These are phyloP conservation scores for Diospyros kaki DNA, from an alignment of 148 eudicot genomes.

Conservation along the genomic window DNA sequence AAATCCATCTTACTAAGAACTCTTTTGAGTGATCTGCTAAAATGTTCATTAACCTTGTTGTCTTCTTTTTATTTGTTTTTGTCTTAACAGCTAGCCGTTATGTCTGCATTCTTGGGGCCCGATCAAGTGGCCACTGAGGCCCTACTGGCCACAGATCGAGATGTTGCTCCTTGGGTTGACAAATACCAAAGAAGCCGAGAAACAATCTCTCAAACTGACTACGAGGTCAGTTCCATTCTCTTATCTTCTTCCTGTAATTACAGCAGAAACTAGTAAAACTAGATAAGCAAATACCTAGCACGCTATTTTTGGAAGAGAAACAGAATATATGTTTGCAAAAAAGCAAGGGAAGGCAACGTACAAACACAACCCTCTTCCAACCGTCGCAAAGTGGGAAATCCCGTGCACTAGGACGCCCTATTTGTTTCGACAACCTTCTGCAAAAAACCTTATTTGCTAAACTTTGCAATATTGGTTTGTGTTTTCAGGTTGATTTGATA, in stretches of 20 bases:
- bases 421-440: neutral
- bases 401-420: neutral
- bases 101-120: slow-evolving; percentile 97
- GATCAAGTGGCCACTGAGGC: slow-evolving; percentile 79
- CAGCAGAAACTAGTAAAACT: neutral
- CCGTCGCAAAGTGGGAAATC: no score
- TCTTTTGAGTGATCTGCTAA: neutral
- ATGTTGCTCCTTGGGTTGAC: slow-evolving; percentile 88
- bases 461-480: neutral
- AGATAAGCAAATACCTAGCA: neutral
- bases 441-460: neutral
- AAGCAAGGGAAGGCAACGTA: no score
- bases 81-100: slow-evolving; percentile 69
- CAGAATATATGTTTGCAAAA: neutral
- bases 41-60: neutral
- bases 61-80: slow-evolving; percentile 10
- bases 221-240: slow-evolving; percentile 47
- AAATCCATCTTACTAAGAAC: neutral
- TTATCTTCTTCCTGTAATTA: neutral
- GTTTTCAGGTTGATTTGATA: slow-evolving; percentile 83
- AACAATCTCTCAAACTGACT: slow-evolving; percentile 92
- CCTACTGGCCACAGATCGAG: slow-evolving; percentile 67
- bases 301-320: neutral
- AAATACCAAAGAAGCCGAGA: slow-evolving; percentile 98
- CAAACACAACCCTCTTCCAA: no score